Percentiles rank a stretch among this genome's conserved stretches.
Evolutionary conservation across 73 alveolate species (phyloP).

Genomic region (Uronychia setigera): DNA sequence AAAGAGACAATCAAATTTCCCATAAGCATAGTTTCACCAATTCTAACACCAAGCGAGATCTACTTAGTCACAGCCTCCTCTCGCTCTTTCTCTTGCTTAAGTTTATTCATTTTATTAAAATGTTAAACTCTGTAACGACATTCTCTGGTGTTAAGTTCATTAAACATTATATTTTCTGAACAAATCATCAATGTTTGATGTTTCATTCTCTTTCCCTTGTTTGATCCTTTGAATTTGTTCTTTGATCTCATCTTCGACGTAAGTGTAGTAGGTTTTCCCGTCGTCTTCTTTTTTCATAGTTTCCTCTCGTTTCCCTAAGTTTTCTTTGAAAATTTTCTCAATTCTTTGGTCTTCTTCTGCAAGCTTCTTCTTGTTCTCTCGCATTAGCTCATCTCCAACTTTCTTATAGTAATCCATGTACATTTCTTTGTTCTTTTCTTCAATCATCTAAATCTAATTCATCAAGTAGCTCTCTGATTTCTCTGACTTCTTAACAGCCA

Average conservation of each 20-base stretch:
- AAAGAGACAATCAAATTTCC: no score
- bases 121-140: no score
- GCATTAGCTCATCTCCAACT: conserved; percentile 21
- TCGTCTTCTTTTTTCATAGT: conserved; percentile 4
- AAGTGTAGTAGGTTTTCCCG: neutral
- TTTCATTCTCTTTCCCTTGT: neutral
- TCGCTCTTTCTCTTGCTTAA: no score
- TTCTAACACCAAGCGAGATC: no score
- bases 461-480: neutral
- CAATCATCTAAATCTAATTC: conserved; percentile 5
- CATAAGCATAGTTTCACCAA: no score
- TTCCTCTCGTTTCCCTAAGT: conserved; percentile 7
- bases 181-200: conserved; percentile 6
- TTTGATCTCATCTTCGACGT: conserved; percentile 12
- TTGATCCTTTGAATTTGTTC: neutral
- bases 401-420: conserved; percentile 23
- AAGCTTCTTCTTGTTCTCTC: conserved; percentile 6
- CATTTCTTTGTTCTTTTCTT: conserved; percentile 17
- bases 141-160: no score
- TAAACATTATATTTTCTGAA: conserved; percentile 12
- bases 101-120: no score
- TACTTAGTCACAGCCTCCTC: no score
- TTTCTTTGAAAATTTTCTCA: conserved; percentile 7
- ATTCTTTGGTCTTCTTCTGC: conserved; percentile 16
- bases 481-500: conserved; percentile 15